Conservation (phyloP, 257 asterid genomes). For the Plantago ovata region DNA sequence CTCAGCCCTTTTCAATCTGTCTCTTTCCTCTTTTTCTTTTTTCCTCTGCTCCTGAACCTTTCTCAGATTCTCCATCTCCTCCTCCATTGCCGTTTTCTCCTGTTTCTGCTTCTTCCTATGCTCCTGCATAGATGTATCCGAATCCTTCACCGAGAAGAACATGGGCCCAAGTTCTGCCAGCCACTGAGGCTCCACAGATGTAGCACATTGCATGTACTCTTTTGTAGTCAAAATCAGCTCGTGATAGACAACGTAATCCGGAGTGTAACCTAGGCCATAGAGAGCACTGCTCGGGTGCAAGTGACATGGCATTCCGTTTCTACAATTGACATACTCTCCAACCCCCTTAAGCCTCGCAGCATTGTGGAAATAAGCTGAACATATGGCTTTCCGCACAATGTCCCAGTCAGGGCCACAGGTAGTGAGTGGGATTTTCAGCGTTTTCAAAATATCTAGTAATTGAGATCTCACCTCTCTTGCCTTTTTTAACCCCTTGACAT, state of each 20-base stretch:
- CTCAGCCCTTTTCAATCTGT: conserved; percentile 58
- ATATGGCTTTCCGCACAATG: conserved; percentile 74
- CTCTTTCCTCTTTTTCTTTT: conserved; percentile 46
- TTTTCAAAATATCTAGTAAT: conserved; percentile 68
- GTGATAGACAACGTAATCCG: conserved; percentile 90
- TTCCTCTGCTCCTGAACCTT: conserved; percentile 48
- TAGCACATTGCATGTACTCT: conserved; percentile 93
- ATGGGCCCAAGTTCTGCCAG: conserved; percentile 94
- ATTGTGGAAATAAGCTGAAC: conserved; percentile 91
- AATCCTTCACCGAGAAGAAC: conserved; percentile 93
- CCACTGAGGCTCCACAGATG: conserved; percentile 95
- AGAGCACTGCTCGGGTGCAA: conserved; percentile 93
- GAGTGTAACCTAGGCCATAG: conserved; percentile 85
- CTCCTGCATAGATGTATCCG: conserved; percentile 77
- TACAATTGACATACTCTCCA: conserved; percentile 84
- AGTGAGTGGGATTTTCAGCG: conserved; percentile 68
- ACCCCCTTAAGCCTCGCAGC: conserved; percentile 78
- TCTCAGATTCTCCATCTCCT: conserved; percentile 90
- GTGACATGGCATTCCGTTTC: conserved; percentile 95
- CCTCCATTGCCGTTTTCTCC: conserved; percentile 93
- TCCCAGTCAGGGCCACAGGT: conserved; percentile 95
- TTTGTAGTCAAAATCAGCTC: conserved; percentile 78
- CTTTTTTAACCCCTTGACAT: conserved; percentile 81
- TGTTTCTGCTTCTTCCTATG: conserved; percentile 86
- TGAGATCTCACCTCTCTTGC: conserved; percentile 96